These are phyloP conservation scores for Naganishia cerealis DNA, from an alignment of 1,284 basidiomycete species.

Conservation along the genomic window DNA sequence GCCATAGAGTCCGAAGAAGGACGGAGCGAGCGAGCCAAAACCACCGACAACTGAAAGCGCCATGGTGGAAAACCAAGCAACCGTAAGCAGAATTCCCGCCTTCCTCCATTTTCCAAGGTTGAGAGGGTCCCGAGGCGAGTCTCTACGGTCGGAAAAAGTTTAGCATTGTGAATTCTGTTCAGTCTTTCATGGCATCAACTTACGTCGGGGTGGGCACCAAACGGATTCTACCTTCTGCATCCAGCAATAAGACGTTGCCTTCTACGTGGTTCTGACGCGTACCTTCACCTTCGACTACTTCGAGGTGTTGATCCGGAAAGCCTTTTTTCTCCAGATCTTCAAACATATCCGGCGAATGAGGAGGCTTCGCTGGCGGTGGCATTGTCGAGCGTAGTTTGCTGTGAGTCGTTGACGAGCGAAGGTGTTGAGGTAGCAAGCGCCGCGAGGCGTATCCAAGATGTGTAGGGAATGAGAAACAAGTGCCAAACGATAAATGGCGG, in stretches of 20 bases:
- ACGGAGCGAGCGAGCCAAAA: conserved; percentile 21
- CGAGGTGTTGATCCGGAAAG: conserved; percentile 11
- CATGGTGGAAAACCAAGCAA: conserved; percentile 28
- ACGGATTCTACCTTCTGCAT: conserved; percentile 11
- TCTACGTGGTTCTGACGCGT: conserved; percentile 14
- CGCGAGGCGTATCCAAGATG: no score
- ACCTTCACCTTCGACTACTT: not conserved
- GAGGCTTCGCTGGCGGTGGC: not conserved
- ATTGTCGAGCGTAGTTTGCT: not conserved
- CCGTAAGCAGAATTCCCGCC: conserved; percentile 15
- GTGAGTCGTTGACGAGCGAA: no score
- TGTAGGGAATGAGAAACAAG: no score
- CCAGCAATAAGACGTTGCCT: conserved; percentile 23
- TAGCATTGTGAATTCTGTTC: not conserved
- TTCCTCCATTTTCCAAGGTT: conserved; percentile 12
- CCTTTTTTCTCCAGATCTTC: conserved; percentile 13
- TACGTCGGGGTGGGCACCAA: conserved; percentile 24
- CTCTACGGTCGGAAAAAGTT: not conserved
- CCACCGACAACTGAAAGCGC: conserved; percentile 25
- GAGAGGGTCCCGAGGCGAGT: conserved; percentile 20
- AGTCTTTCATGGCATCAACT: not conserved
- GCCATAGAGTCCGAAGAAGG: conserved; percentile 24
- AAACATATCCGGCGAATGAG: conserved; percentile 10
- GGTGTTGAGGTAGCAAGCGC: no score
- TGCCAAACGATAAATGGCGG: no score